A percentile compares a stretch with the other conserved stretches of the same genome.
These are phyloP conservation scores for Pseudogymnoascus sp. DNA, from an alignment of 2,329 filamentous ascomycete species.

Conservation along the genomic window DNA sequence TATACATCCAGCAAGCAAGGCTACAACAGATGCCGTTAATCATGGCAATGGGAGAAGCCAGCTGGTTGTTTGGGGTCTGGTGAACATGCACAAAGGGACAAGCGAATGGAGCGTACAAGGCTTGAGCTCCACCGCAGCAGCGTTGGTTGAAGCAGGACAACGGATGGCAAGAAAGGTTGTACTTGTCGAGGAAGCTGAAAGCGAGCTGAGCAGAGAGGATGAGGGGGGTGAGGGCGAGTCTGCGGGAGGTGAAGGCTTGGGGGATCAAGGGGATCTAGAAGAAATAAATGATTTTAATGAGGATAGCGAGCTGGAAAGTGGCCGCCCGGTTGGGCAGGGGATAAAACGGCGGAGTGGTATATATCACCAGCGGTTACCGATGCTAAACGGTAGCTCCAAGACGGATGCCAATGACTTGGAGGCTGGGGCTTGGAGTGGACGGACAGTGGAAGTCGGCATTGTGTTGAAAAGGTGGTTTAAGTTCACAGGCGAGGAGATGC, in stretches of 20 bases:
- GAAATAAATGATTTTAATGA: conserved; percentile 19
- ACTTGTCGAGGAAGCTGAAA: conserved; percentile 36
- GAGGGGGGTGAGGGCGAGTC: conserved; percentile 30
- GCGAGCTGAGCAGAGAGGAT: conserved; percentile 12
- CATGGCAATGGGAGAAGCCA: conserved; percentile 32
- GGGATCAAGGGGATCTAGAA: conserved; percentile 15
- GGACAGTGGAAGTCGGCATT: conserved; percentile 47
- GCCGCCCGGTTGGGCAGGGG: conserved; percentile 17
- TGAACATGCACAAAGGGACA: conserved; percentile 58
- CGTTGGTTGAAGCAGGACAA: conserved; percentile 52
- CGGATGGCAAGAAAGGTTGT: conserved; percentile 37
- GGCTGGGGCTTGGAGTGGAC: conserved; percentile 48
- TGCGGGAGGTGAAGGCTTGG: conserved; percentile 32
- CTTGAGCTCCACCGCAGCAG: conserved; percentile 52
- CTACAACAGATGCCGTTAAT: conserved; percentile 15
- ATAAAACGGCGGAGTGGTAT: conserved; percentile 34
- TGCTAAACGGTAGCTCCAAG: conserved; percentile 50
- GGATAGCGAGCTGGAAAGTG: conserved; percentile 24
- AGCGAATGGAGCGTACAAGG: conserved; percentile 72
- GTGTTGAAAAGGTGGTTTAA: conserved; percentile 60
- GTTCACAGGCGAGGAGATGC: conserved; percentile 28
- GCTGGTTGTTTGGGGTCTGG: conserved; percentile 56
- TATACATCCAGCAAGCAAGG: conserved; percentile 19
- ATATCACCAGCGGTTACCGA: conserved; percentile 42
- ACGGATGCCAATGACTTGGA: conserved; percentile 35